Base-by-base conservation (phyloP, 352 stramenopile genomes). In the Globisporangium apiculatum region DNA sequence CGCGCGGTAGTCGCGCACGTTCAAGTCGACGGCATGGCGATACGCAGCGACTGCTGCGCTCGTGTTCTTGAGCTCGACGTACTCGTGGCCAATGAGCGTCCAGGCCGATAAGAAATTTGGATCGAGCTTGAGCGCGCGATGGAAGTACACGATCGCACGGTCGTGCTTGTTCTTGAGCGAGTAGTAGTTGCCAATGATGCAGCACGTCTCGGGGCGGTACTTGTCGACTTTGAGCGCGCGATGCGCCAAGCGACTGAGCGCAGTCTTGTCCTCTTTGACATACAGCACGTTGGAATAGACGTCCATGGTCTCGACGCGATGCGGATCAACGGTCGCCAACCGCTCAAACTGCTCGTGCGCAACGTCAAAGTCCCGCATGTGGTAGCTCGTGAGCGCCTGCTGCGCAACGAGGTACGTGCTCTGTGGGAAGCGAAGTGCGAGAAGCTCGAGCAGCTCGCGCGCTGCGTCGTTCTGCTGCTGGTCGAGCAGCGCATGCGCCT, bases 1-100 rank as follows among this genome's bases (percentile, higher is more conserved):
- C 14, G 97, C 97, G 40, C 96, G 83, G 73, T 99, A 99, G 67
- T 99, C 97, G 24, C 88, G 76, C 14, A 82, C 76, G 65, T 91
- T 97, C 11, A 99, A 84, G 68, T 98, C 89, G 51, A 89, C 72
- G 1, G 95, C 97, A 52, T 95, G 84, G 18, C 96, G 90, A 66
- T 99, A 99, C 4, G 91, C 88, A 72, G 99, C 96, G 54, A 99
- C 96, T 12, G 97, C 97, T 8, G 94, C 93, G 51, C 91, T 93
- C 38, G 96, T 98, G 71, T 99, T 98, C 71, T 98, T 98, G 79
- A 99, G 92, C 73, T 99, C 96, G 37, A 99, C 87, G 72, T 98
- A 99, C 72, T 99, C 97, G 73, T 99, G 97, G 10, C 97, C 97
- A 58, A 99, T 98, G 8, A 99, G 79, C 37, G 96, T 99, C 96